These are phyloP conservation scores for Ascobolus immersus DNA, from an alignment of 495 filamentous ascomycete genomes.

Conservation along the genomic window DNA sequence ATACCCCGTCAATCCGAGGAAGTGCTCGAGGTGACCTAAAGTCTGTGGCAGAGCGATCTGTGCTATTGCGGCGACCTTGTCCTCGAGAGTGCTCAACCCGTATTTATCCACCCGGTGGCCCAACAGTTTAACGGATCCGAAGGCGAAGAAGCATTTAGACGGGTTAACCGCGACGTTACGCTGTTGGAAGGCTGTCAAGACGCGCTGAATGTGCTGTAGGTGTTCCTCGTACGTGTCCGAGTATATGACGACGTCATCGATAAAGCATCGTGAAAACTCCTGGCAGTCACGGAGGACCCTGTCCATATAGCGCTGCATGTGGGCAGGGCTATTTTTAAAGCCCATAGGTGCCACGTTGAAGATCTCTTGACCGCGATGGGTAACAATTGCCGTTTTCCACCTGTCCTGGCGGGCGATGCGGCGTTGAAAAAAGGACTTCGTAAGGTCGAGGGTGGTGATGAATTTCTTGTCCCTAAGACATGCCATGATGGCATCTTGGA, in stretches of 20 bases:
- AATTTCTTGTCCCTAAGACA: neutral
- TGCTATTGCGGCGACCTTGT: conserved; percentile 1
- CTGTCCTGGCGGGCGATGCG: neutral
- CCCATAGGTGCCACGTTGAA: neutral
- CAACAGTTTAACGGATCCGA: neutral
- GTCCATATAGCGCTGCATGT: conserved; percentile 4
- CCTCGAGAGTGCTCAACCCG: neutral
- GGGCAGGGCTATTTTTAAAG: neutral
- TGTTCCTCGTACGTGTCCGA: neutral
- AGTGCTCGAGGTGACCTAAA: neutral
- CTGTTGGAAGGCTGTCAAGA: neutral
- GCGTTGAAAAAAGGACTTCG: neutral
- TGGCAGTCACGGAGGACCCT: neutral
- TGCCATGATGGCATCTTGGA: neutral
- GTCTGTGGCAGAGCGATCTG: neutral
- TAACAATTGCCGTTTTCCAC: neutral
- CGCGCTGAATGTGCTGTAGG: neutral
- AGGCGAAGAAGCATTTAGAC: neutral
- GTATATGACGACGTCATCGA: neutral
- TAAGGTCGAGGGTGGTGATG: neutral
- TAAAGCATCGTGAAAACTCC: conserved; percentile 1
- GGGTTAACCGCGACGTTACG: neutral
- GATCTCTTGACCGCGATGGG: neutral
- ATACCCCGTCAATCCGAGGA: conserved; percentile 2
- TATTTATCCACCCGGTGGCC: neutral